A percentile compares a stretch with the other conserved stretches of the same genome.
These are phyloP conservation scores for Fusarium keratoplasticum DNA, from an alignment of 2,329 filamentous ascomycete genomes.

Conservation along the genomic window DNA sequence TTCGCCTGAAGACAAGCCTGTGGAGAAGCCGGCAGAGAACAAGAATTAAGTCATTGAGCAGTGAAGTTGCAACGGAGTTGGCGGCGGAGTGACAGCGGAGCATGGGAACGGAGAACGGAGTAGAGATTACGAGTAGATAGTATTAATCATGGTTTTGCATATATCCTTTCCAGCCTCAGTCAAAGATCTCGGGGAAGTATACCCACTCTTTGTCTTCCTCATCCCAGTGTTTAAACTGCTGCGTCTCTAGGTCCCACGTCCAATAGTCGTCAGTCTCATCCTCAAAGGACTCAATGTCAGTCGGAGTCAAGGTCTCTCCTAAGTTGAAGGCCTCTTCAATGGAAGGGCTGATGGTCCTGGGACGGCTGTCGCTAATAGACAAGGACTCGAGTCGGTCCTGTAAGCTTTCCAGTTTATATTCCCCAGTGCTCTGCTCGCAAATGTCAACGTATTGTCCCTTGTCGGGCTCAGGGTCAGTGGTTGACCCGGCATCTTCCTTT, in stretches of 20 bases:
- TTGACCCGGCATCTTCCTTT: background rate
- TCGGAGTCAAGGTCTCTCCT: constrained; percentile 30
- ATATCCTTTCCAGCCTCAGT: constrained; percentile 22
- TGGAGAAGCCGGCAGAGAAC: constrained; percentile 45
- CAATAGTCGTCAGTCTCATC: constrained; percentile 39
- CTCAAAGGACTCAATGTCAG: constrained; percentile 35
- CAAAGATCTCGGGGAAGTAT: constrained; percentile 41
- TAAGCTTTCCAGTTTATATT: constrained; percentile 7
- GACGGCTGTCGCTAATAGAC: background rate
- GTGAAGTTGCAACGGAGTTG: constrained; percentile 3
- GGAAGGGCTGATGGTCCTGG: background rate
- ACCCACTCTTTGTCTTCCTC: constrained; percentile 35
- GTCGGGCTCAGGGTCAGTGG: background rate
- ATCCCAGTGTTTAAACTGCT: constrained; percentile 41
- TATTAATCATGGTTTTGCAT: background rate
- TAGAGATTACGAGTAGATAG: background rate
- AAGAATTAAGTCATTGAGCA: constrained; percentile 46
- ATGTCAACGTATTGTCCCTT: constrained; percentile 21
- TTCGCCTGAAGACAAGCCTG: constrained; percentile 69
- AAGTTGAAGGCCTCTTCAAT: constrained; percentile 31
- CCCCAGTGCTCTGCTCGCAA: background rate
- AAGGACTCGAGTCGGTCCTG: constrained; percentile 8
- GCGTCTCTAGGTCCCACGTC: constrained; percentile 31
- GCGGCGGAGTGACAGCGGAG: background rate
- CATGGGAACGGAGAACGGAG: background rate